Percentiles rank a stretch among this genome's conserved stretches.
These are phyloP conservation scores for Beauveria australis DNA, from an alignment of 2,329 filamentous ascomycete genomes.

Conservation along the genomic window DNA sequence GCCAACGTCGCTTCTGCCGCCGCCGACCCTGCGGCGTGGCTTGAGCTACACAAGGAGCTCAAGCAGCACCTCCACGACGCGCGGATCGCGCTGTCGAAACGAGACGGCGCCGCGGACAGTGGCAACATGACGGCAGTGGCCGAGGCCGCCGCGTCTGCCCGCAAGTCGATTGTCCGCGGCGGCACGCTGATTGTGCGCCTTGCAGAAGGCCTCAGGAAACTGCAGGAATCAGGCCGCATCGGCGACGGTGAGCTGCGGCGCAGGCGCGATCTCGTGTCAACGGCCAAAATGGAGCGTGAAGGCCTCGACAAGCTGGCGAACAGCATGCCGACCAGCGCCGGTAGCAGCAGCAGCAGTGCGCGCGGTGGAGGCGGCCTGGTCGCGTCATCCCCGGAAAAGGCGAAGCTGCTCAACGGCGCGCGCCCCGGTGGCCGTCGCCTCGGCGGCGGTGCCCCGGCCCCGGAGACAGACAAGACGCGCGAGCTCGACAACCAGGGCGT, in stretches of 20 bases:
- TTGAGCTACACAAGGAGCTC: conserved; percentile 67
- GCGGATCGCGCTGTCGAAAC: conserved; percentile 53
- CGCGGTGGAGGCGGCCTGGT: conserved; percentile 23
- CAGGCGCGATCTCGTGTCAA: conserved; percentile 60
- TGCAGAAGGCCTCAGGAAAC: conserved; percentile 53
- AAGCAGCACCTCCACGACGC: conserved; percentile 64
- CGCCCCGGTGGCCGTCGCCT: conserved; percentile 54
- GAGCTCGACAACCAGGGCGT: conserved; percentile 71
- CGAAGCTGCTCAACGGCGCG: conserved; percentile 31
- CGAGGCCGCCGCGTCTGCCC: conserved; percentile 66
- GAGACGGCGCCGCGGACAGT: conserved; percentile 46
- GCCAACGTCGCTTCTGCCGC: conserved; percentile 32
- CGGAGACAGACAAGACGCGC: conserved; percentile 68
- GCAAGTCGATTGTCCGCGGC: conserved; percentile 62
- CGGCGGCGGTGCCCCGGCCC: conserved; percentile 62
- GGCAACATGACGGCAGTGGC: conserved; percentile 35
- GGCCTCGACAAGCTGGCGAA: conserved; percentile 66
- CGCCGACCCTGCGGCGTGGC: conserved; percentile 60
- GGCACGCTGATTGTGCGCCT: conserved; percentile 55
- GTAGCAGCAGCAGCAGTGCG: conserved; percentile 32
- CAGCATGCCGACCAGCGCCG: conserved; percentile 31
- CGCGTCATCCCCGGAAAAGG: conserved; percentile 37
- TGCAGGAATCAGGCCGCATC: conserved; percentile 47
- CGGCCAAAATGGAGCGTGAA: conserved; percentile 65
- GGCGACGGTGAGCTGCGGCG: conserved; percentile 69